These are phyloP conservation scores for Cadophora malorum DNA, from an alignment of 2,329 filamentous ascomycete species.

Conservation along the genomic window DNA sequence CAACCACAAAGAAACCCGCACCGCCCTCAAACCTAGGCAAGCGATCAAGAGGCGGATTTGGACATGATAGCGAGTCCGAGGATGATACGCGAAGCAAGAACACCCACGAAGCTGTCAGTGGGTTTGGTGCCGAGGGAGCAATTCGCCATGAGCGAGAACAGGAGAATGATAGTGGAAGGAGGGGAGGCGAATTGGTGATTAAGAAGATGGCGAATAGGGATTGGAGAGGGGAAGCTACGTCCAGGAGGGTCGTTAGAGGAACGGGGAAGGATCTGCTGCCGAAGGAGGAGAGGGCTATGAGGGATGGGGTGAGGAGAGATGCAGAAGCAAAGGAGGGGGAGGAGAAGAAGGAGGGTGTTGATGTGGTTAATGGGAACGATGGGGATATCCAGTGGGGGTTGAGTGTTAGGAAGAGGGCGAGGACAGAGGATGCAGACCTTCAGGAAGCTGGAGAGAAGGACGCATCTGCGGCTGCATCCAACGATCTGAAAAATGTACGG, in stretches of 20 bases:
- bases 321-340: constrained; percentile 42
- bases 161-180: constrained; percentile 37
- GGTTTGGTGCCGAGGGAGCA: constrained; percentile 57
- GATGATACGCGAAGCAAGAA: constrained; percentile 46
- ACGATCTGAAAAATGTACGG: not conserved
- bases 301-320: constrained; percentile 36
- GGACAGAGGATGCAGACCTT: constrained; percentile 31
- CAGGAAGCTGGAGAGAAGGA: constrained; percentile 33
- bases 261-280: constrained; percentile 62
- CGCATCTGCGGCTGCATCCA: not conserved
- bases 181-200: constrained; percentile 59
- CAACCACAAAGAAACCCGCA: constrained; percentile 35
- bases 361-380: constrained; percentile 56
- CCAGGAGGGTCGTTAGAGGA: constrained; percentile 40
- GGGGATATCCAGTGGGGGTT: constrained; percentile 53
- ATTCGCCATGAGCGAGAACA: constrained; percentile 39
- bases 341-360: constrained; percentile 46
- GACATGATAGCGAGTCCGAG: constrained; percentile 66
- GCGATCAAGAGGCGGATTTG: constrained; percentile 50
- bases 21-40: constrained; percentile 48
- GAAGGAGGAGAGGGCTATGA: constrained; percentile 49
- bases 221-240: constrained; percentile 63
- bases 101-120: constrained; percentile 56
- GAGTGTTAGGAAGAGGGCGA: constrained; percentile 51
- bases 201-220: constrained; percentile 63